Base-by-base conservation (phyloP, 805 yeast species). In the Hanseniaspora vineae region DNA sequence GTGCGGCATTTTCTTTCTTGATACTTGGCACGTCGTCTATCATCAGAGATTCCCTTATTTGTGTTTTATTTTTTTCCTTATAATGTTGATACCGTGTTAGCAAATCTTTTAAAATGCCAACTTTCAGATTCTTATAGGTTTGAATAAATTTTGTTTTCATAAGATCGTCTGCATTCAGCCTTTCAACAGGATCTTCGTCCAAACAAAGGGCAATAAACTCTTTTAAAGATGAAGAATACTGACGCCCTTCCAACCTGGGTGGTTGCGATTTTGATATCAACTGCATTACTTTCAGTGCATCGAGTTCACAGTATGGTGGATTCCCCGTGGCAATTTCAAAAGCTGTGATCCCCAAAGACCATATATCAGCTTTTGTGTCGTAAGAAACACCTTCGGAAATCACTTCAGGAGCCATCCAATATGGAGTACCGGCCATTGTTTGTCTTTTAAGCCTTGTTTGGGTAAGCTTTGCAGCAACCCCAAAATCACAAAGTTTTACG, bases 391-490 rank as follows among this genome's bases (percentile, higher is more conserved):
- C 95, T 63, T 90, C 97, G 67, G 85, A 75, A 39, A 90, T 90
- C 32, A 90, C 98, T 63, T 90, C 98, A 0, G 98, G 98, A 0
- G 98, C 97, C 98, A 92, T 92, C 98, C 98, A 92, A 61, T 88
- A 92, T 0, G 94, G 94, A 0, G 95, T 84, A 8, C 95, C 95
- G 0, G 96, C 97, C 78, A 94, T 88, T 0, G 98, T 92, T 35
- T 90, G 84, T 56, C 98, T 72, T 60, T 88, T 86, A 43, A 81
- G 62, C 17, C 80, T 77, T 37, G 81, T 75, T 35, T 89, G 73
- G 2, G 94, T 78, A 42, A 89, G 69, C 60, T 87, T 90, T 1
- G 97, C 97, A 0, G 99, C 98, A 19, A 94, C 98, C 32, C 99
- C 99, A 66, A 92, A 92, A 64, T 92, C 99, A 71, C 97, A 90